These are phyloP conservation scores for Citrus glauca DNA, from an alignment of 345 rosid genomes.

Conservation along the genomic window DNA sequence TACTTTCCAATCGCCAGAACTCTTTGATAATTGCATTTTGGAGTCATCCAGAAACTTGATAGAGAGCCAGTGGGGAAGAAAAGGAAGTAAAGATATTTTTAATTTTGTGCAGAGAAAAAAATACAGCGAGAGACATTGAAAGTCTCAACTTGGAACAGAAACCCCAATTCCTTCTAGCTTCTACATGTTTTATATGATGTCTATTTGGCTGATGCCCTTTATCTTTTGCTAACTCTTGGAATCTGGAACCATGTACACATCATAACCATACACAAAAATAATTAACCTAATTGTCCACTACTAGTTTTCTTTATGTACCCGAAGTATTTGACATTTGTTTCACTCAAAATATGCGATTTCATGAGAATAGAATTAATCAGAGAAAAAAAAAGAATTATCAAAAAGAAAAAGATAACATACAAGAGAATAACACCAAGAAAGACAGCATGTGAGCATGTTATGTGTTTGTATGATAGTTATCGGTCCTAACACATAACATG, in stretches of 20 bases:
- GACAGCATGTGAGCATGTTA: slow-evolving; percentile 1
- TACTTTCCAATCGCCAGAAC: not conserved
- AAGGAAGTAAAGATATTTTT: not conserved
- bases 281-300: slow-evolving; percentile 5
- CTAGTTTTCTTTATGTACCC: not conserved
- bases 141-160: slow-evolving; percentile 17
- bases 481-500: slow-evolving; percentile 12
- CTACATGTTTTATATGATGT: slow-evolving; percentile 25
- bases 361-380: too few relatives aligned
- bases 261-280: not conserved
- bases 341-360: not conserved
- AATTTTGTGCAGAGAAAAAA: slow-evolving; percentile 7
- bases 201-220: slow-evolving; percentile 30
- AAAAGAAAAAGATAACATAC: not conserved
- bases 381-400: not conserved
- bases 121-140: slow-evolving; percentile 14
- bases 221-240: slow-evolving; percentile 27
- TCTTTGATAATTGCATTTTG: not conserved
- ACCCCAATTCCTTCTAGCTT: slow-evolving; percentile 26
- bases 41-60: not conserved
- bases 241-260: slow-evolving; percentile 19
- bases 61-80: not conserved
- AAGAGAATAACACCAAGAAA: slow-evolving; percentile 11
- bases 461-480: not conserved
- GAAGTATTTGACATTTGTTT: not conserved